Base-by-base conservation (phyloP, 441 rosid species). In the Lepidium campestre region DNA sequence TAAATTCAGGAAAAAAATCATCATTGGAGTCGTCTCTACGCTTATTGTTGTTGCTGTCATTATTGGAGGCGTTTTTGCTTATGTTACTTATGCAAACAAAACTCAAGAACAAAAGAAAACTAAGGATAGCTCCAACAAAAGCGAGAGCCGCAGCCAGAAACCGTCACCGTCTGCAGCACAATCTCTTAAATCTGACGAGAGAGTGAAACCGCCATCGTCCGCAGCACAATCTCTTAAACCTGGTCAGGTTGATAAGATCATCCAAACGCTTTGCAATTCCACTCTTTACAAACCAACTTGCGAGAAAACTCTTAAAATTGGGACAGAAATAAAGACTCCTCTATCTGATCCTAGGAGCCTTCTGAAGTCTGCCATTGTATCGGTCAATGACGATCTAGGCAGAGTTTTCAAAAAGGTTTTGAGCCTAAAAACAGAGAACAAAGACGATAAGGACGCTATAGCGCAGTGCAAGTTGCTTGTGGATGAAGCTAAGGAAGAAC, bases 381-480 rank as follows among this genome's bases (percentile, higher is more conserved):
- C 91, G 0, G 57, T 81, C 7, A 44, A 54, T 3, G 84, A 73
- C 0, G 89, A 82, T 65, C 50, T 82, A 7, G 55, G 40, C 0
- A 67, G 64, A 59, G 87, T 75, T 35, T 44, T 80, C 4, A 46
- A 45, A 14, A 86, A 80, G 49, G 70, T 73, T 12, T 52, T 69
- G 6, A 19, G 70, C 1, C 68, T 83, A 10, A 42, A 83, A 11
- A 78, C 82, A 49, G 59, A 74, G 7, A 57, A 63, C 32, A 71
- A 79, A 3, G 67, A 65, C 31, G 94, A 82, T 22, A 70, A 87
- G 58, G 82, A 73, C 2, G 96, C 88, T 0, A 75, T 84, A 12
- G 82, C 79, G 29, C 83, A 85, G 37, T 91, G 97, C 67, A 75
- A 69, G 72, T 65, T 68, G 19, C 79, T 89, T 7, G 31, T 83